Evolutionary conservation across 768 basidiomycete genomes (phyloP).

Genomic region (Myochromella boudieri): DNA sequence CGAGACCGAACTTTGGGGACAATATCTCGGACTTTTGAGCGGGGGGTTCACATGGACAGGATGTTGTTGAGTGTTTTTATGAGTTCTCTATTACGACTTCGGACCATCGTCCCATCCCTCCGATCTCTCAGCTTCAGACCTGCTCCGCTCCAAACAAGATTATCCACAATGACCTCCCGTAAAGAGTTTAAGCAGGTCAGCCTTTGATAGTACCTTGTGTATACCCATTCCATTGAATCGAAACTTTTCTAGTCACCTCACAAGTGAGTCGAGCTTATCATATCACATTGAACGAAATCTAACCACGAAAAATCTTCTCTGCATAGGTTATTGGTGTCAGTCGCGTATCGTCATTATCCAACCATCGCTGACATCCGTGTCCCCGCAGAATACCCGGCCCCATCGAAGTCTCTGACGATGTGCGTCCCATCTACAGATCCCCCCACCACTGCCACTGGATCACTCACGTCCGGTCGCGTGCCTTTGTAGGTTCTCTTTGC

Average conservation of each 20-base stretch:
- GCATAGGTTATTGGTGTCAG: conserved; percentile 52
- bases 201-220: not conserved
- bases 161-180: conserved; percentile 21
- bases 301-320: conserved; percentile 7
- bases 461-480: not conserved
- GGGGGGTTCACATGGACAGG: conserved; percentile 8
- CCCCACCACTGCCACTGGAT: too few relatives aligned
- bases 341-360: conserved; percentile 7
- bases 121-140: conserved; percentile 13
- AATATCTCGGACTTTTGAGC: not conserved
- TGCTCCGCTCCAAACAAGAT: not conserved
- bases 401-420: conserved; percentile 57
- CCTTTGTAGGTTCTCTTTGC: conserved; percentile 83
- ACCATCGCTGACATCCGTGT: conserved; percentile 6
- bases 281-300: conserved; percentile 23
- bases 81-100: conserved; percentile 11
- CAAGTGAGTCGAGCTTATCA: conserved; percentile 29
- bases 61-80: conserved; percentile 18
- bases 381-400: conserved; percentile 58
- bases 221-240: too few relatives aligned
- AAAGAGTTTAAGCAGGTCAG: conserved; percentile 31
- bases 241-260: conserved; percentile 32
- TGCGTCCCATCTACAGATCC: too few relatives aligned
- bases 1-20: too few relatives aligned
- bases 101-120: conserved; percentile 14